Evolutionary conservation across 257 asterid genomes (phyloP), one percentile per base, ranked within the genome.

Genomic region (Mitragyna speciosa): DNA sequence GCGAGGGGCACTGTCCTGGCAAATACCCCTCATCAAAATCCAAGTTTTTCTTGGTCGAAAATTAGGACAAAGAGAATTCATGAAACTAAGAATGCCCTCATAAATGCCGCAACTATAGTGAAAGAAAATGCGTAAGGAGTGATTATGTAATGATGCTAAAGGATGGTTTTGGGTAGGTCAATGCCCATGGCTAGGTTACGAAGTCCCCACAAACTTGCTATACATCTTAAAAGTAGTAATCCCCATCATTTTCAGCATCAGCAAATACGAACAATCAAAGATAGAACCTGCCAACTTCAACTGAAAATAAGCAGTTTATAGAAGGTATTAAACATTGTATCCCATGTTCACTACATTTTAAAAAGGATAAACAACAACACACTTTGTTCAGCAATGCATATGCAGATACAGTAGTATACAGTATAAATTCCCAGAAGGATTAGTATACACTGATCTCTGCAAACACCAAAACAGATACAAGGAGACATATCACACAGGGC

Each of bases 401-500:
- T 0, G 17, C 22, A 16, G 59, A 52, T 16, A 14, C 14, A 52
- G 22, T 52, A 52, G 4, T 12, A 52, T 15, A 17, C 59, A 52
- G 6, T 52, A 51, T 14, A 4, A 52, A 3, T 15, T 52, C 59
- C 54, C 59, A 52, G 59, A 16, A 52, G 20, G 22, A 52, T 14
- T 52, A 15, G 22, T 16, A 16, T 52, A 52, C 22, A 52, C 59
- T 17, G 19, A 52, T 17, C 19, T 16, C 59, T 12, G 5, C 19
- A 12, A 52, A 16, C 59, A 52, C 59, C 19, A 52, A 52, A 52
- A 54, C 7, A 54, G 61, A 54, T 1, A 17, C 5, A 16, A 54
- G 5, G 61, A 54, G 24, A 54, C 61, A 54, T 54, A 54, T 12
- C 61, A 83, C 68, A 89, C 33, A 11, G 94, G 94, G 43, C 97